A percentile compares a stretch with the other conserved stretches of the same genome.
phyloP scores from a whole-genome alignment of 305 asterid species.

The Plantago coronopus region DNA sequence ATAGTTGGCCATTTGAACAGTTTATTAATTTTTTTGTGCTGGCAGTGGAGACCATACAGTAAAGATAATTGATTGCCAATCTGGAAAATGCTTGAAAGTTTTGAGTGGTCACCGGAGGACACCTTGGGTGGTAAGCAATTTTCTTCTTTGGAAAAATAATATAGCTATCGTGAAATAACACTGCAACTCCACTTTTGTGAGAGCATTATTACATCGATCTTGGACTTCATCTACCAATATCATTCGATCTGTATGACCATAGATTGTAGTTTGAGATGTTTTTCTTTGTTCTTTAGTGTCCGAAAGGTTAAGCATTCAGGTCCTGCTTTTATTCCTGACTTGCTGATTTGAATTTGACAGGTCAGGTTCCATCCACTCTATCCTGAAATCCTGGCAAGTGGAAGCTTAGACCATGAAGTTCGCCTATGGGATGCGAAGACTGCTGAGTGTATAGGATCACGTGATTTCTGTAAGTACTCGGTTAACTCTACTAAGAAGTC shows the following conservation, averaged over 20 bases:
- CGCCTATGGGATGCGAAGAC: conserved; percentile 86
- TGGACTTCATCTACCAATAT: too few relatives aligned
- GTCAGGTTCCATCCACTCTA: conserved; percentile 92
- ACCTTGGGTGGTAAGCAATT: conserved; percentile 97
- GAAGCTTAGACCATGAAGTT: conserved; percentile 97
- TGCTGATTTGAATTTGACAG: conserved; percentile 45
- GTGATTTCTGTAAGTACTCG: conserved; percentile 72
- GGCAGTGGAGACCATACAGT: conserved; percentile 97
- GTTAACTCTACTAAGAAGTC: conserved; percentile 4
- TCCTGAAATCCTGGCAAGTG: conserved; percentile 90
- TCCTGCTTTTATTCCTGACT: conserved; percentile 22
- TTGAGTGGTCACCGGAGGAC: conserved; percentile 96
- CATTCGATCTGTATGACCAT: neutral
- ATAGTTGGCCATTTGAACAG: neutral
- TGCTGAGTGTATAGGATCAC: conserved; percentile 84
- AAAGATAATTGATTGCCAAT: conserved; percentile 85
- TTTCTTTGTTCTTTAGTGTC: conserved; percentile 16
- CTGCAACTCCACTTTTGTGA: conserved; percentile 9
- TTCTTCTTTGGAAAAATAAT: conserved; percentile 21
- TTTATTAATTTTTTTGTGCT: conserved; percentile 23
- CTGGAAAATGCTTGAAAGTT: conserved; percentile 87
- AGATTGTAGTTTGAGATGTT: conserved; percentile 21
- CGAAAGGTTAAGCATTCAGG: conserved; percentile 8
- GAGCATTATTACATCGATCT: too few relatives aligned
- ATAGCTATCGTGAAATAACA: conserved; percentile 11